Conservation (phyloP, 2,329 filamentous ascomycete genomes). For the Talaromyces sp. region DNA sequence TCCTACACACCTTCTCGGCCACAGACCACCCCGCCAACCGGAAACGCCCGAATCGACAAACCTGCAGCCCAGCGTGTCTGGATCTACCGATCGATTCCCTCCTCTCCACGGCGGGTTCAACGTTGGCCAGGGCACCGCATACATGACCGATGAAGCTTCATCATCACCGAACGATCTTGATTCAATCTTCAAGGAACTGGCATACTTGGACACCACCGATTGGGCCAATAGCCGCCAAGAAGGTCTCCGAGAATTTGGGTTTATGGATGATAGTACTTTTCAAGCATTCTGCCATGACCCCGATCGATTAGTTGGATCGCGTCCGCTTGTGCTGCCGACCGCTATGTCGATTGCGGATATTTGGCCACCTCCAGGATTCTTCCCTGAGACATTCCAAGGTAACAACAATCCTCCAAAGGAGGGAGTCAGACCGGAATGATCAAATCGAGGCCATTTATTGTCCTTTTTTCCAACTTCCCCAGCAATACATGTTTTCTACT, state of each 20-base stretch:
- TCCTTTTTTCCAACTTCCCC: not conserved
- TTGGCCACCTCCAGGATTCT: slow-evolving; percentile 39
- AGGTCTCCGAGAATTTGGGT: slow-evolving; percentile 39
- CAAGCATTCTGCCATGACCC: slow-evolving; percentile 42
- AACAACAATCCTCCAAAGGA: slow-evolving; percentile 12
- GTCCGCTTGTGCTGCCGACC: slow-evolving; percentile 31
- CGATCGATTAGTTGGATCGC: slow-evolving; percentile 32
- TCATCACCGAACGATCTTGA: slow-evolving; percentile 30
- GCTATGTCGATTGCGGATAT: slow-evolving; percentile 35
- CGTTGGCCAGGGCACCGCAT: slow-evolving; percentile 5
- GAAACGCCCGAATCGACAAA: slow-evolving; percentile 28
- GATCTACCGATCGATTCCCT: not conserved
- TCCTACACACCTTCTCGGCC: not conserved
- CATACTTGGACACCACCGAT: slow-evolving; percentile 41
- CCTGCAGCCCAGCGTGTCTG: slow-evolving; percentile 10
- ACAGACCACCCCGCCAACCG: slow-evolving; percentile 16
- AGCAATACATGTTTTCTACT: not conserved
- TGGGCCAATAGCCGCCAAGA: slow-evolving; percentile 38
- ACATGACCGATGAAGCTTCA: slow-evolving; percentile 7
- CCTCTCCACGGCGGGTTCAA: not conserved
- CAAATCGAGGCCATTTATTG: not conserved
- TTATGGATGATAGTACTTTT: slow-evolving; percentile 39
- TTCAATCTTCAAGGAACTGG: slow-evolving; percentile 41
- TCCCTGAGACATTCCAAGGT: slow-evolving; percentile 35
- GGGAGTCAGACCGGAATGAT: not conserved